Base-by-base conservation (phyloP, 2,329 filamentous ascomycete genomes). In the Fusarium foetens region DNA sequence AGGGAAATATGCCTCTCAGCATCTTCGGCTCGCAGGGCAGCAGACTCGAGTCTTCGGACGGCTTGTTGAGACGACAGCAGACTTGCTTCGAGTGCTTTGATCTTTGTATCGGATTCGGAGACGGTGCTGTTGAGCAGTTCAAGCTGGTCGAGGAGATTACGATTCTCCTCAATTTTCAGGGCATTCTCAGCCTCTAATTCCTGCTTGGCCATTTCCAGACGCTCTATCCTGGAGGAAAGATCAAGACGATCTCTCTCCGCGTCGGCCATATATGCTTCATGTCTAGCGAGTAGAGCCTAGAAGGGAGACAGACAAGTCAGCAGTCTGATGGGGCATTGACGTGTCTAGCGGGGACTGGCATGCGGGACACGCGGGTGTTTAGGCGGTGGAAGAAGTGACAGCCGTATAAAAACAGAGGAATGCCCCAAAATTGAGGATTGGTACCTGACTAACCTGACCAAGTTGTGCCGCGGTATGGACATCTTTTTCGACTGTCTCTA, bases 241-340 rank as follows among this genome's bases (percentile, higher is more conserved):
- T 91, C 89, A 68, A 87, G 84, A 68, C 95, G 93, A 80, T 98
- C 94, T 75, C 91, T 90, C 85, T 97, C 94, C 66, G 95, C 94
- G 81, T 97, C 94, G 75, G 92, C 92, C 87, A 98, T 95, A 83
- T 97, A 98, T 66, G 93, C 91, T 85, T 98, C 95, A 88, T 99
- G 95, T 77, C 95, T 92, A 72, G 92, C 90, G 45, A 99, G 90
- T 63, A 99, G 87, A 67, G 94, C 94, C 96, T 98, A 91, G 82
- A 59, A 88, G 85, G 36, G 83, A 48, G 51, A 70, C 90, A 63
- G 62, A 66, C 63, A 93, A 58, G 90, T 97, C 83, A 97, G 92
- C 84, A 87, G 87, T 74, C 86, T 46, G 64, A 55, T 52, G 62
- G 53, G 65, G 53, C 49, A 48, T 68, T 66, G 54, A 48, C 64